Base-by-base conservation (phyloP, 164 flowering plant genomes). In the Vitis rupestris region DNA sequence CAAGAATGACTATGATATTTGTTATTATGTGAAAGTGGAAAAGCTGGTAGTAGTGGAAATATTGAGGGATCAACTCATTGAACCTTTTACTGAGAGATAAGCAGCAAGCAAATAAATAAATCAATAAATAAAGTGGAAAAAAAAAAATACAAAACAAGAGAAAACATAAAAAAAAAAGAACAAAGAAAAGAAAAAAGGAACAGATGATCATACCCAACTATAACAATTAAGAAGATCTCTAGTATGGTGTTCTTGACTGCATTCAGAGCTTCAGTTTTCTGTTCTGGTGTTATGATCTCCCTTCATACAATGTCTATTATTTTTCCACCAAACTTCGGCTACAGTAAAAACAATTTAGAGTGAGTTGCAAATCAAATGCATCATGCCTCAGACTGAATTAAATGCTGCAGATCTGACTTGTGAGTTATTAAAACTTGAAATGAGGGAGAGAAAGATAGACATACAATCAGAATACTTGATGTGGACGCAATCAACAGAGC, bases 311-410 rank as follows among this genome's bases (percentile, higher is more conserved):
- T 96, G 75, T 96, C 99, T 62, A 96, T 91, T 68, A 96, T 86
- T 78, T 69, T 83, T 69, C 99, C 99, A 70, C 98, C 98, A 87
- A 79, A 96, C 79, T 90, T 93, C 62, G 97, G 98, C 99, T 96
- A 92, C 83, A 83, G 12, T 23, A 66, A 3, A 52, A 61, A 59
- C 52, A 72, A 61, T 11, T 6, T 13, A 60, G 67, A 5, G 0
- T 64, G 17, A n/a, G 47, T 10, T 31, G 63, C 49, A 60, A 65
- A 51, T 17, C 11, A 55, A 11, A 29, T 3, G 1, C 30, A 50
- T 44, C n/a, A 54, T 17, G 12, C 27, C 16, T 13, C 14, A 16
- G 19, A 61, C 23, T 44, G 44, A 29, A 16, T 23, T 16, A 57
- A 58, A 8, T 58, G 17, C 27, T 19, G 23, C 62, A 15, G 49